Conservation (phyloP, 768 basidiomycete genomes). For the Cantharellus cinnabarinus region DNA sequence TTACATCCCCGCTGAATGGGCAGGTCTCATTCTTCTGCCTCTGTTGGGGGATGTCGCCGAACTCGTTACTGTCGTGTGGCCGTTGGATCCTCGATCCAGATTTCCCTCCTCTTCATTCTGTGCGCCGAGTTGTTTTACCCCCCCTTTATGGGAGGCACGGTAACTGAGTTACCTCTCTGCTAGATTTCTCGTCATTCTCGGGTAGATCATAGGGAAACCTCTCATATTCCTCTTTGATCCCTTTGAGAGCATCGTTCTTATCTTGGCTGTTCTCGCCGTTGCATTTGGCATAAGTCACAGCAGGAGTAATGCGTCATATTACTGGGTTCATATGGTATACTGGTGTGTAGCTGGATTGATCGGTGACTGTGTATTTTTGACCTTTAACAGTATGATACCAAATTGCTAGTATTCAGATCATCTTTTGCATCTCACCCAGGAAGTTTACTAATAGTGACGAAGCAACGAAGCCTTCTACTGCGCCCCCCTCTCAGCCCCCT, state of each 20-base stretch:
- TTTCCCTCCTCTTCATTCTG: conserved; percentile 71
- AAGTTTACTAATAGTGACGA: too few relatives aligned
- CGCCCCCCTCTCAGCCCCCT: too few relatives aligned
- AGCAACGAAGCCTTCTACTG: too few relatives aligned
- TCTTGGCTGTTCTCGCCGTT: not conserved
- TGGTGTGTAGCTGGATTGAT: too few relatives aligned
- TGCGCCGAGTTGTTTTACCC: conserved; percentile 17
- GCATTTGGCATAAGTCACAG: conserved; percentile 26
- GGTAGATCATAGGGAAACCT: conserved; percentile 67
- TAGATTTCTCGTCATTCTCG: conserved; percentile 54
- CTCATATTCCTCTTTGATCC: conserved; percentile 21
- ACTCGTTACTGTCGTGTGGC: conserved; percentile 74
- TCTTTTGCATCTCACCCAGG: too few relatives aligned
- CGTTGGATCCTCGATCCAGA: conserved; percentile 18
- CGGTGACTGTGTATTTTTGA: too few relatives aligned
- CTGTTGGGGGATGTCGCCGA: conserved; percentile 87
- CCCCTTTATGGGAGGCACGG: not conserved
- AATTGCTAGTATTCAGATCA: too few relatives aligned
- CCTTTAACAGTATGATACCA: too few relatives aligned
- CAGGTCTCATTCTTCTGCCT: conserved; percentile 62
- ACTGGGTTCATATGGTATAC: conserved; percentile 25
- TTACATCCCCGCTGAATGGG: conserved; percentile 55
- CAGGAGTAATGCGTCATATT: conserved; percentile 57
- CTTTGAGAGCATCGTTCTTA: conserved; percentile 36
- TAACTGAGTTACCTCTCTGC: conserved; percentile 8